Evolutionary conservation across 2,329 filamentous ascomycete species (phyloP), one percentile per base, ranked within the genome.

Genomic region (Zymoseptoria pseudotritici): DNA sequence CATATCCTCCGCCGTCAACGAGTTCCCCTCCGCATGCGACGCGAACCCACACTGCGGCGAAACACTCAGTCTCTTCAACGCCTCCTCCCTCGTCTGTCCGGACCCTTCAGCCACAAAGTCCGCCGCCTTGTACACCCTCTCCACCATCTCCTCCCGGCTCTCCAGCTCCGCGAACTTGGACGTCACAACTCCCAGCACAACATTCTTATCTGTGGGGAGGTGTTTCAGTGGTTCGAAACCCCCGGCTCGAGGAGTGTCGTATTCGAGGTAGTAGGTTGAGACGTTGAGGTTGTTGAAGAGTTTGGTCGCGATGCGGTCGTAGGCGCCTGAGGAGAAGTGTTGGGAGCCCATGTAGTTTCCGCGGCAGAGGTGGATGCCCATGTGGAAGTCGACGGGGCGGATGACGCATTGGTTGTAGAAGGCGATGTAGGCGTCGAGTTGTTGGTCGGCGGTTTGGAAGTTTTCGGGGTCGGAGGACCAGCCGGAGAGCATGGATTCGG

Each of bases 391-490:
- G 2, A 78, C 72, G 0, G 88, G 87, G 0, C 84, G 76, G 67
- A 82, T 55, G 61, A 73, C 69, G 68, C 81, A 84, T 73, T 88
- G 85, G 72, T 91, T 91, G 79, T 91, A 91, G 65, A 90, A 83
- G 62, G 82, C 79, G 72, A 92, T 88, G 75, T 92, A 92, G 26
- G 86, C 83, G 66, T 90, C 86, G 21, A 92, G 82, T 52, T 90
- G 84, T 65, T 86, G 84, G 54, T 89, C 87, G 6, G 87, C 83
- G 1, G 83, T 83, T 72, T 85, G 83, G 57, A 82, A 82, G 71
- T 91, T 90, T 67, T 85, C 80, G 54, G 80, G 75, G 71, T 91
- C 88, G 13, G 82, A 81, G 57, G 83, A 82, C 83, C 86, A 90
- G 17, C 87, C 87, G 54, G 82, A 76, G 42, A 88, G 81, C 82